phyloP scores from a whole-genome alignment of 208 protist genomes.

The Phytomonas francai region DNA sequence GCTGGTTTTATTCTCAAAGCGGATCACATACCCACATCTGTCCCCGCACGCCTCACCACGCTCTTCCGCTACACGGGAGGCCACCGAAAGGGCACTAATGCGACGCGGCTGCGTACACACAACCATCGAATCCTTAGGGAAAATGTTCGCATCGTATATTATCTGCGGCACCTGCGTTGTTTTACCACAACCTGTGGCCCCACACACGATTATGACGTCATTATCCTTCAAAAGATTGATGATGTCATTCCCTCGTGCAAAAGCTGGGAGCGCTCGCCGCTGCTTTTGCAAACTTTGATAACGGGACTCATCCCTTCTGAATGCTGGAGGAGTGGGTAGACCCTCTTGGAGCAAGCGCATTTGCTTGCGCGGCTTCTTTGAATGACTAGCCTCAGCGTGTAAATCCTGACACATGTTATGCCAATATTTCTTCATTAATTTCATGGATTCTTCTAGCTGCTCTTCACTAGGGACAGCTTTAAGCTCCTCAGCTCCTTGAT shows the following conservation, averaged over 20 bases:
- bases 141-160: constrained; percentile 59
- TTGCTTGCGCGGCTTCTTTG: constrained; percentile 9
- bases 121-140: constrained; percentile 41
- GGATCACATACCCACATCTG: constrained; percentile 86
- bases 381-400: not conserved
- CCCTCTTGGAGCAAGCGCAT: constrained; percentile 37
- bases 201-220: constrained; percentile 83
- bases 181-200: constrained; percentile 97
- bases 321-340: constrained; percentile 19
- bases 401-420: constrained; percentile 3
- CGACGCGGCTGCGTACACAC: constrained; percentile 88
- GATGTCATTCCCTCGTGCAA: constrained; percentile 39
- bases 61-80: constrained; percentile 82
- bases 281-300: constrained; percentile 43
- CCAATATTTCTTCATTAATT: constrained; percentile 6
- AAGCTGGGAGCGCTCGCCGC: constrained; percentile 50
- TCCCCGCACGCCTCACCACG: constrained; percentile 74
- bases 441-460: not conserved
- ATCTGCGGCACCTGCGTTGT: constrained; percentile 93
- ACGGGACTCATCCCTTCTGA: constrained; percentile 8
- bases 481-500: constrained; percentile 69
- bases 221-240: constrained; percentile 47
- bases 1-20: constrained; percentile 78
- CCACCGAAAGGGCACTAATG: constrained; percentile 87
- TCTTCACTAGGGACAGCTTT: constrained; percentile 13